Evolutionary conservation across 768 basidiomycete species (phyloP).

Genomic region (Boletales sp.): DNA sequence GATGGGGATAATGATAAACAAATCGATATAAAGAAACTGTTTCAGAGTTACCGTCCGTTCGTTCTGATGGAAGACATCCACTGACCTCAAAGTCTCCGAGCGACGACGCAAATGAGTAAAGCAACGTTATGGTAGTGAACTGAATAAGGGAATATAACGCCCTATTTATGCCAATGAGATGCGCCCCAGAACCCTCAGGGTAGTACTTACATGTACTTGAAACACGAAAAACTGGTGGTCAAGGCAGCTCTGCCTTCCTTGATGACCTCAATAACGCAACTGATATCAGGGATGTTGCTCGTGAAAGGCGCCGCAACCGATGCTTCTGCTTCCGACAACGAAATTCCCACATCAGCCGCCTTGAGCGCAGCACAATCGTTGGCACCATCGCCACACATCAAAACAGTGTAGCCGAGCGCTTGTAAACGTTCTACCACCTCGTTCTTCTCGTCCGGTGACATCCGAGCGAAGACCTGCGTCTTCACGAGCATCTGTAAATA

Average conservation of each 20-base stretch:
- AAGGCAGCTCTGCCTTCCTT: slow-evolving; percentile 94
- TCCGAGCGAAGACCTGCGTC: slow-evolving; percentile 93
- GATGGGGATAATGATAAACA: slow-evolving; percentile 96
- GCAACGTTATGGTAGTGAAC: slow-evolving; percentile 93
- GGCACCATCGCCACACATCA: slow-evolving; percentile 98
- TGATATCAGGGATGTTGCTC: slow-evolving; percentile 87
- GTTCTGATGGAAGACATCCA: background rate
- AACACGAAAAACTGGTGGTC: slow-evolving; percentile 98
- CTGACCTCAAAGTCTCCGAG: slow-evolving; percentile 93
- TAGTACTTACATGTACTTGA: slow-evolving; percentile 92
- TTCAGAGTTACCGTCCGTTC: slow-evolving; percentile 7
- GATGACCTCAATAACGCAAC: slow-evolving; percentile 94
- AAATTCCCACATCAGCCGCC: slow-evolving; percentile 96
- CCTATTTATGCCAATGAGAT: slow-evolving; percentile 45
- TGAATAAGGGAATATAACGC: slow-evolving; percentile 98
- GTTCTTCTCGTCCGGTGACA: slow-evolving; percentile 99
- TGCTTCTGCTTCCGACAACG: slow-evolving; percentile 95
- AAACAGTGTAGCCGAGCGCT: slow-evolving; percentile 88
- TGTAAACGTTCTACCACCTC: slow-evolving; percentile 96
- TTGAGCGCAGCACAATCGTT: slow-evolving; percentile 99
- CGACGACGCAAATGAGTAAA: slow-evolving; percentile 96
- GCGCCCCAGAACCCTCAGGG: background rate
- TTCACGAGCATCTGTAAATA: slow-evolving; percentile 94
- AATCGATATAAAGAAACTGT: slow-evolving; percentile 94
- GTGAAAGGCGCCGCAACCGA: slow-evolving; percentile 99